These are phyloP conservation scores for Lipomyces japonicus DNA, from an alignment of 805 yeast genomes.

Conservation along the genomic window DNA sequence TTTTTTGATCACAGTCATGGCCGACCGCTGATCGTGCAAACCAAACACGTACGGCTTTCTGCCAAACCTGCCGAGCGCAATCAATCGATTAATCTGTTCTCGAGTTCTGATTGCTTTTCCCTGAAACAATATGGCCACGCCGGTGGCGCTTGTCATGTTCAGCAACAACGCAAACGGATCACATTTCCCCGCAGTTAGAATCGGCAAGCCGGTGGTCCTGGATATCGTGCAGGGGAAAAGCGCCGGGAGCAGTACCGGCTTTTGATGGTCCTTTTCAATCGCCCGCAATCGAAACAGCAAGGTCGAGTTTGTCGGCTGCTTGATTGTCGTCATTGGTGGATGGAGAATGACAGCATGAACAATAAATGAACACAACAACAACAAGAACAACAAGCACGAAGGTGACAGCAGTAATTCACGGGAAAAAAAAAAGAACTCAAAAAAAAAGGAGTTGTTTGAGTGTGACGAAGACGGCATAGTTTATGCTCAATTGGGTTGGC, in stretches of 20 bases:
- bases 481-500: no score
- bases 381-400: background rate
- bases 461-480: no score
- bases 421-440: no score
- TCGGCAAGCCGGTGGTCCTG: constrained; percentile 22
- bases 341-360: background rate
- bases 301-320: constrained; percentile 14
- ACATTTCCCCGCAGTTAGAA: constrained; percentile 5
- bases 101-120: constrained; percentile 23
- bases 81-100: constrained; percentile 21
- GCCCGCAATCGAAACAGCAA: constrained; percentile 19
- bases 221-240: constrained; percentile 18
- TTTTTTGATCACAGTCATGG: constrained; percentile 2
- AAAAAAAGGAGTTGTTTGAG: background rate
- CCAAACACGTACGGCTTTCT: constrained; percentile 9
- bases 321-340: background rate
- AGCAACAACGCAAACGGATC: constrained; percentile 17
- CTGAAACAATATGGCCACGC: constrained; percentile 15
- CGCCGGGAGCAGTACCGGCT: constrained; percentile 13
- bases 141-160: constrained; percentile 11
- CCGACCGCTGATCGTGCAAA: background rate
- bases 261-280: background rate
- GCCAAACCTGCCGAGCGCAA: constrained; percentile 25
- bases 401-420: background rate
- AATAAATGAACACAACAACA: background rate